Conservation (phyloP, 1,139 yeast genomes). For the Zygoascus sp. region DNA sequence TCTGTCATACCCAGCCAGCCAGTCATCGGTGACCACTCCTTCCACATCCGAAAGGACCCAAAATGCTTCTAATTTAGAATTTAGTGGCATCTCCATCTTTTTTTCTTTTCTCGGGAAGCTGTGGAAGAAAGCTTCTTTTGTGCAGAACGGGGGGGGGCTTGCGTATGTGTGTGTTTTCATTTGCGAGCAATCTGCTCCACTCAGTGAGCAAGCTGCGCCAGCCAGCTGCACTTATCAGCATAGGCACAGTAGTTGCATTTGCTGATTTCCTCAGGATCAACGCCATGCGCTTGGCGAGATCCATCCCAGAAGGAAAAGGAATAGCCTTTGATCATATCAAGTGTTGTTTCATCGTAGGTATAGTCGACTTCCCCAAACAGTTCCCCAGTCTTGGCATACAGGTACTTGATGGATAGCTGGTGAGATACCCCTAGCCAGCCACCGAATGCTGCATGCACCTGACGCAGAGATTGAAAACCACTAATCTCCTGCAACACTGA, state of each 20-base stretch:
- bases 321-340: conserved; percentile 22
- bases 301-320: conserved; percentile 31
- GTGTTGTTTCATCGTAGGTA: conserved; percentile 19
- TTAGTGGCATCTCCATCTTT: too few species aligned
- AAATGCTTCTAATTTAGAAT: too few species aligned
- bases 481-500: neutral
- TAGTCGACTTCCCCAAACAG: conserved; percentile 22
- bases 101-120: too few species aligned
- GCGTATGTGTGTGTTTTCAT: too few species aligned
- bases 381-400: conserved; percentile 17
- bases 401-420: conserved; percentile 21
- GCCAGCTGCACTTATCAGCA: conserved; percentile 25
- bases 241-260: conserved; percentile 25
- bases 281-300: conserved; percentile 28
- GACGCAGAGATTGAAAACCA: neutral
- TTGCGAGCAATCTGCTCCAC: too few species aligned
- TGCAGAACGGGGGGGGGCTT: too few species aligned
- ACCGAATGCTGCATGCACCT: conserved; percentile 1
- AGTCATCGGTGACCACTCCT: too few species aligned
- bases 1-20: too few species aligned
- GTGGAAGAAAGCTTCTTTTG: too few species aligned
- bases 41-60: too few species aligned
- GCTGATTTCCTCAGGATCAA: conserved; percentile 19
- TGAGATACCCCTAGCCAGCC: conserved; percentile 15
- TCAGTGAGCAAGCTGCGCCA: neutral